These are phyloP conservation scores for Barbarea vulgaris DNA, from an alignment of 345 rosid species.

Conservation along the genomic window DNA sequence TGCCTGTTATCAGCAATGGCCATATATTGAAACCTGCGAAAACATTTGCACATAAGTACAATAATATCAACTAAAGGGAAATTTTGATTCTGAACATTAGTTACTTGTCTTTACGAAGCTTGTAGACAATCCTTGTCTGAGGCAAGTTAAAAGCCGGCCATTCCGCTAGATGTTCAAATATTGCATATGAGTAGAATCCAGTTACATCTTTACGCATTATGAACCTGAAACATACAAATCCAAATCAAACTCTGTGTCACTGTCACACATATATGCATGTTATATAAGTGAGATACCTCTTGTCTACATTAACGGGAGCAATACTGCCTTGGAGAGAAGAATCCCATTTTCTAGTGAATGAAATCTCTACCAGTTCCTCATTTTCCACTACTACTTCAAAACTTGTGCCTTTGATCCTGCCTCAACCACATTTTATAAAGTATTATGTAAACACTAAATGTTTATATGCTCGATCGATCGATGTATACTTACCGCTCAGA, in stretches of 20 bases:
- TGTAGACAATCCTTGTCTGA: conserved; percentile 78
- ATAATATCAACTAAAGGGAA: neutral
- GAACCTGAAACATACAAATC: conserved; percentile 49
- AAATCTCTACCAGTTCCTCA: conserved; percentile 59
- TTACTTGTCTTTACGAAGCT: conserved; percentile 78
- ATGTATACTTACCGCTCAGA: conserved; percentile 50
- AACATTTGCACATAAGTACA: neutral
- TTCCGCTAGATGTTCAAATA: conserved; percentile 67
- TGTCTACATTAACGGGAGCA: conserved; percentile 61
- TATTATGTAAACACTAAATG: neutral
- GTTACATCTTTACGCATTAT: conserved; percentile 63
- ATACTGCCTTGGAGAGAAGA: conserved; percentile 45
- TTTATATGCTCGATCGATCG: neutral
- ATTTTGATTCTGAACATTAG: neutral
- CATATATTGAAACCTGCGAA: conserved; percentile 77
- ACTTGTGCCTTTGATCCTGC: conserved; percentile 40
- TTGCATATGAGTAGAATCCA: conserved; percentile 84
- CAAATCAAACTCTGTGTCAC: conserved; percentile 9
- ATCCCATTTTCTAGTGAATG: conserved; percentile 64
- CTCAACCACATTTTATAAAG: neutral
- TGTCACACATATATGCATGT: neutral
- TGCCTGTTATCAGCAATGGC: conserved; percentile 70
- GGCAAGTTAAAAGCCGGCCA: conserved; percentile 88
- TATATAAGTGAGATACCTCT: conserved; percentile 46
- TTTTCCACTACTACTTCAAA: conserved; percentile 58